Evolutionary conservation across 2,329 filamentous ascomycete species (phyloP), one percentile per base, ranked within the genome.

Genomic region (Pleoardoris graminearum): DNA sequence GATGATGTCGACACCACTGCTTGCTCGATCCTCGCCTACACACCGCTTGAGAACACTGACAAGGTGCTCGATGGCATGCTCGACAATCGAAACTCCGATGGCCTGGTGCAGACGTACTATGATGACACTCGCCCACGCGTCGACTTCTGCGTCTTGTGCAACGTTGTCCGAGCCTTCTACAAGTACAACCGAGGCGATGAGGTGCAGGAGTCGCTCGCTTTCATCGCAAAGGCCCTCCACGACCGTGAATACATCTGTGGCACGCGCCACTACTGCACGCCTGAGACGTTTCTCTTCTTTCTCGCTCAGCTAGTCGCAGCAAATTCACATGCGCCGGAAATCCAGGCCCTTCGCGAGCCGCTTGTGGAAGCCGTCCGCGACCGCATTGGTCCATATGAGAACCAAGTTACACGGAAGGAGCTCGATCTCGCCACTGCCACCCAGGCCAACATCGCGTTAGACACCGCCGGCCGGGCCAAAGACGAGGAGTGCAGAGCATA

Each of bases 61-160:
- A 25, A 36, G 8, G 21, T 60, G 7, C 51, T 63, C 7, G 53
- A 58, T 19, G 27, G n/a, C 7, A 54, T 62, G 19, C 38, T 51
- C 8, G 44, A 69, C 66, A 58, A 79, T 77, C 50, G 76, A 67
- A 38, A 76, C 76, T 23, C 62, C 61, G 50, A 79, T 74, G 50
- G 68, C 65, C 43, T 72, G 66, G 64, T 77, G 71, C 47, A 73
- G 63, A 65, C 61, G 2, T 74, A 75, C 55, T 72, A 71, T 36
- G 63, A 66, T 51, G 48, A 42, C 10, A 49, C 47, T 3, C 59
- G 61, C 17, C 61, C 60, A 4, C 68, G 71, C 30, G 50, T 62
- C 21, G 64, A 69, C 32, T 53, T 65, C 1, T 57, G 70, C 7
- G 68, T 74, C 12, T 63, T 67, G 42, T 55, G 61, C 35, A 75